These are phyloP conservation scores for Exophiala sideris DNA, from an alignment of 2,329 filamentous ascomycete genomes.

Conservation along the genomic window DNA sequence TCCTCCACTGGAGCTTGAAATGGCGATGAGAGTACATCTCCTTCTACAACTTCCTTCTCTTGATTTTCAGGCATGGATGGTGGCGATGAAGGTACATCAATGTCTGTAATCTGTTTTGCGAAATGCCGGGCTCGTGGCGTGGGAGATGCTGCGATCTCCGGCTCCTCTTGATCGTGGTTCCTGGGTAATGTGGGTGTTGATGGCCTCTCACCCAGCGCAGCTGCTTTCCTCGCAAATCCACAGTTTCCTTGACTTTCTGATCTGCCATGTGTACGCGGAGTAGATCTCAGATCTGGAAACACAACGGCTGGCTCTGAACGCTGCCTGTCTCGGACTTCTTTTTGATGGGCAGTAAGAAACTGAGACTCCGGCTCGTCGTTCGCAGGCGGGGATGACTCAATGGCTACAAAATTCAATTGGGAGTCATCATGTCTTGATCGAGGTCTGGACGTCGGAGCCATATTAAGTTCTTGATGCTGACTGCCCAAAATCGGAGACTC, in stretches of 20 bases:
- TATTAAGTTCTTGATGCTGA: background rate
- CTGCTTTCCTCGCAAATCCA: slow-evolving; percentile 22
- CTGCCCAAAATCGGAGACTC: slow-evolving; percentile 17
- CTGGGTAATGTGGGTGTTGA: slow-evolving; percentile 26
- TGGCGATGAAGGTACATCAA: slow-evolving; percentile 29
- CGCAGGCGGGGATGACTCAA: slow-evolving; percentile 58
- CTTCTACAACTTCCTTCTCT: slow-evolving; percentile 1
- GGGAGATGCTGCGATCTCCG: slow-evolving; percentile 26
- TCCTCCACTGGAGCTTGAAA: slow-evolving; percentile 10
- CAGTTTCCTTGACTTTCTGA: slow-evolving; percentile 15
- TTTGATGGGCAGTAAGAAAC: slow-evolving; percentile 72
- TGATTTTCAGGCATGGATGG: slow-evolving; percentile 23
- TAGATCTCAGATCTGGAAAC: slow-evolving; percentile 66
- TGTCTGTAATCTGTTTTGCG: slow-evolving; percentile 18
- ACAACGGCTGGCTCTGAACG: slow-evolving; percentile 59
- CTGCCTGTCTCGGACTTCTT: slow-evolving; percentile 72
- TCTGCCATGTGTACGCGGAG: slow-evolving; percentile 34
- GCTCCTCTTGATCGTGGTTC: slow-evolving; percentile 17
- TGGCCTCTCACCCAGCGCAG: slow-evolving; percentile 16
- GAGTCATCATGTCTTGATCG: slow-evolving; percentile 75
- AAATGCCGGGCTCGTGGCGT: slow-evolving; percentile 26
- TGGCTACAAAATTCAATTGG: slow-evolving; percentile 71
- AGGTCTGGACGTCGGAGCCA: slow-evolving; percentile 37
- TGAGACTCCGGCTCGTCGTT: slow-evolving; percentile 60
- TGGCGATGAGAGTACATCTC: slow-evolving; percentile 20